A percentile compares a stretch with the other conserved stretches of the same genome.
phyloP scores from a whole-genome alignment of 768 basidiomycete species.

The Amanita inopinata region DNA sequence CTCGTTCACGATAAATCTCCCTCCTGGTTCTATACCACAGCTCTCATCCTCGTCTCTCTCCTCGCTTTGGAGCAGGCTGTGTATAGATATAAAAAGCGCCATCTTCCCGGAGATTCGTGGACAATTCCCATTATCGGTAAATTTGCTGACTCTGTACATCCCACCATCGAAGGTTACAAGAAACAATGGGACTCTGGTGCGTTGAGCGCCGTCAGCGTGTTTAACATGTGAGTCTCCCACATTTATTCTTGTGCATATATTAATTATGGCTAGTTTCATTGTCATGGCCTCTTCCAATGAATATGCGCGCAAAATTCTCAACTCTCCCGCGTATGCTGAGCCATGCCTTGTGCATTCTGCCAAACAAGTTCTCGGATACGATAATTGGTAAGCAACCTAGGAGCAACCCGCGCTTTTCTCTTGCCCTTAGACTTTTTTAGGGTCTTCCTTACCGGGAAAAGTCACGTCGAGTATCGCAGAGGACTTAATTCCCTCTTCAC shows the following conservation, averaged over 20 bases:
- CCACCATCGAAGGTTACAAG: conserved; percentile 88
- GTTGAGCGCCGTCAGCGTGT: conserved; percentile 85
- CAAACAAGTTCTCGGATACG: conserved; percentile 71
- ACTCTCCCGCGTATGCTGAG: conserved; percentile 87
- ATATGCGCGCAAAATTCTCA: conserved; percentile 89
- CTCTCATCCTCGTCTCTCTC: conserved; percentile 59
- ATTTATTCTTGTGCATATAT: conserved; percentile 4
- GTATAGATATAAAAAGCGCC: conserved; percentile 82
- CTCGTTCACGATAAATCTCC: conserved; percentile 22
- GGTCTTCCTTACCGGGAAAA: conserved; percentile 97
- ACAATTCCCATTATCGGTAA: conserved; percentile 98
- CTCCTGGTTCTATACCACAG: conserved; percentile 62
- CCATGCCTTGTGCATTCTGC: conserved; percentile 92
- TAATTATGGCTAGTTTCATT: conserved; percentile 63
- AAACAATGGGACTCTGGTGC: conserved; percentile 87
- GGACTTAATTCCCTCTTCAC: conserved; percentile 90
- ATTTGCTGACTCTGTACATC: conserved; percentile 86
- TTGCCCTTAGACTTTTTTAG: conserved; percentile 26
- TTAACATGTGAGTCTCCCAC: conserved; percentile 74
- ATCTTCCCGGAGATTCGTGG: conserved; percentile 83
- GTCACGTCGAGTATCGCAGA: conserved; percentile 88
- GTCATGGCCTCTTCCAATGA: conserved; percentile 96
- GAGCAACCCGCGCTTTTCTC: not conserved
- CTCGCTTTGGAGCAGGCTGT: conserved; percentile 81
- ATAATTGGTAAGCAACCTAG: conserved; percentile 65